Percentiles rank a stretch among this genome's conserved stretches.
phyloP scores from a whole-genome alignment of 306 rosid species.

The Vicia villosa region DNA sequence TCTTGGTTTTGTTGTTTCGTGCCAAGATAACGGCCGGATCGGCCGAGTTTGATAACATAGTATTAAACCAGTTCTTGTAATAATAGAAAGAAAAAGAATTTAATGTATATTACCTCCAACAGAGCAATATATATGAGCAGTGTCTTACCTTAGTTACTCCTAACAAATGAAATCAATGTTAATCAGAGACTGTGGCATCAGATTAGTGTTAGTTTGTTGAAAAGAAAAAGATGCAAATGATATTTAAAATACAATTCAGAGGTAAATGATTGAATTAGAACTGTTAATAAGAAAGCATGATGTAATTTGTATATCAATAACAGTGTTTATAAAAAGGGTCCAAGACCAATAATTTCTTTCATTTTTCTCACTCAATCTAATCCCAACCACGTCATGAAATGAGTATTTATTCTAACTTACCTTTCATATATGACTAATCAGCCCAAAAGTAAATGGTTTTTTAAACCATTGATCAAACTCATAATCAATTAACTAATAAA shows the following conservation, averaged over 20 bases:
- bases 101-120: constrained; percentile 18
- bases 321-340: constrained; percentile 12
- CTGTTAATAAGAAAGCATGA: constrained; percentile 15
- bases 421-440: constrained; percentile 18
- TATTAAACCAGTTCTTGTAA: constrained; percentile 14
- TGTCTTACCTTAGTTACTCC: constrained; percentile 26
- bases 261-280: neutral
- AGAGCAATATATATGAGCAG: constrained; percentile 7
- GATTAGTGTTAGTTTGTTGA: constrained; percentile 17
- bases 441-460: neutral
- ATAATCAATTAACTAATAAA: constrained; percentile 5
- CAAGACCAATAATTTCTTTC: constrained; percentile 10
- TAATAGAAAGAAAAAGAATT: neutral
- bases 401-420: constrained; percentile 26
- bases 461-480: constrained; percentile 26
- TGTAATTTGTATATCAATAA: constrained; percentile 21
- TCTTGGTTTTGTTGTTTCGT: too few species aligned
- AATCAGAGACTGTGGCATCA: constrained; percentile 17
- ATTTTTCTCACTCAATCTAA: constrained; percentile 24
- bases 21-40: too few species aligned
- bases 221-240: constrained; percentile 25
- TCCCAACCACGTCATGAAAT: constrained; percentile 28
- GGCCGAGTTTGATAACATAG: neutral
- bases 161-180: constrained; percentile 26
- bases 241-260: constrained; percentile 11